Evolutionary conservation across 2,329 filamentous ascomycete species (phyloP).

Genomic region (Venturia carpophila): DNA sequence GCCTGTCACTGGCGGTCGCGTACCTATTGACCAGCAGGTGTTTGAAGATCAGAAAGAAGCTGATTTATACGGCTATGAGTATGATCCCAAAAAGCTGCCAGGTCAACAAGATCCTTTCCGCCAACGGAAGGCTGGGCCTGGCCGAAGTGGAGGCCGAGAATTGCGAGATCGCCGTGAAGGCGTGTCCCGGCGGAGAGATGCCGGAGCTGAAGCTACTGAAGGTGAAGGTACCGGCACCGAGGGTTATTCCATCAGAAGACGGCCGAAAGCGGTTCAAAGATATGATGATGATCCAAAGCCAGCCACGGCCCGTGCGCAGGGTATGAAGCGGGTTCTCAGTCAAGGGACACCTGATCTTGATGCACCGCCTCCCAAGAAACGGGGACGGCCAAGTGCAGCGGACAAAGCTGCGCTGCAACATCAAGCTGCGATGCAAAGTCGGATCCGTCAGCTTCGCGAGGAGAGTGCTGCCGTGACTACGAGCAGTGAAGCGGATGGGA

Average conservation of each 20-base stretch:
- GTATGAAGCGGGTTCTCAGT: constrained; percentile 13
- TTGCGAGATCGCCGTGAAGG: constrained; percentile 36
- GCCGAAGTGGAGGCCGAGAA: constrained; percentile 39
- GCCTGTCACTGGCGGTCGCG: constrained; percentile 40
- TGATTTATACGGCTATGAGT: constrained; percentile 52
- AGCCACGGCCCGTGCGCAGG: neutral
- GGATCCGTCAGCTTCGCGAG: constrained; percentile 18
- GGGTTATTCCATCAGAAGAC: constrained; percentile 15
- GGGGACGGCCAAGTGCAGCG: constrained; percentile 16
- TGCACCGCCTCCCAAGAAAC: constrained; percentile 7
- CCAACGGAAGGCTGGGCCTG: constrained; percentile 39
- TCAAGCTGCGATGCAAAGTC: constrained; percentile 11
- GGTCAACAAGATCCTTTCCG: constrained; percentile 50
- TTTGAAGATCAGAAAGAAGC: constrained; percentile 56
- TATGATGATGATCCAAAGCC: constrained; percentile 14
- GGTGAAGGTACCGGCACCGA: constrained; percentile 10
- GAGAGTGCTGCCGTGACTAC: constrained; percentile 20
- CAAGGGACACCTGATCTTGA: constrained; percentile 16
- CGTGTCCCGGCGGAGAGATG: constrained; percentile 25
- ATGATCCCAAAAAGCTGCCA: constrained; percentile 43
- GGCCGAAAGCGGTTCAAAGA: constrained; percentile 16
- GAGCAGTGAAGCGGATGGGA: constrained; percentile 18
- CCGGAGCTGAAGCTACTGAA: constrained; percentile 32
- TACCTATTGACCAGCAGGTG: constrained; percentile 39
- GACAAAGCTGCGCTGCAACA: constrained; percentile 10